Conservation (phyloP, 2,329 filamentous ascomycete species). For the Zymoseptoria brevis region DNA sequence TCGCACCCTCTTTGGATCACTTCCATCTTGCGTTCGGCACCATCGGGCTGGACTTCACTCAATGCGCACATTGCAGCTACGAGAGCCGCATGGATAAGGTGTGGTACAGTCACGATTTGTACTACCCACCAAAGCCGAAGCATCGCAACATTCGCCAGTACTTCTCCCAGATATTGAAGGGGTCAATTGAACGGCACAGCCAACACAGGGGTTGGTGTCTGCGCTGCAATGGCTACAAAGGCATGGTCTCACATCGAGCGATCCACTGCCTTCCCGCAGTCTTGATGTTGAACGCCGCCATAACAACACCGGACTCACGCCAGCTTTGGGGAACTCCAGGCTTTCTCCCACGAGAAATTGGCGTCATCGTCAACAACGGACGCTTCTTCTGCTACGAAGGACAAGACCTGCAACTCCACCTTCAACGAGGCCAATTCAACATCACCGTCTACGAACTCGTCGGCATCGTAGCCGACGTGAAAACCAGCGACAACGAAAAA, state of each 20-base stretch:
- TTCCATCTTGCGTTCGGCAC: constrained; percentile 71
- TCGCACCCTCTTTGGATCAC: constrained; percentile 46
- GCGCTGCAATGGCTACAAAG: constrained; percentile 83
- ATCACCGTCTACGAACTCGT: constrained; percentile 87
- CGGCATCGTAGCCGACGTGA: constrained; percentile 82
- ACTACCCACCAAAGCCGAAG: constrained; percentile 56
- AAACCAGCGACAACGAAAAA: constrained; percentile 75
- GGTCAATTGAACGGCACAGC: constrained; percentile 81
- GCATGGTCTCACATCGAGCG: constrained; percentile 73
- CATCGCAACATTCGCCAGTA: constrained; percentile 23
- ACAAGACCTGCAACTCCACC: constrained; percentile 71
- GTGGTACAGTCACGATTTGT: constrained; percentile 75
- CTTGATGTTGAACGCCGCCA: constrained; percentile 76
- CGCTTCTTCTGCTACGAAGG: constrained; percentile 94
- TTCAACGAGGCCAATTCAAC: constrained; percentile 70
- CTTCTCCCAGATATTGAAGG: constrained; percentile 89
- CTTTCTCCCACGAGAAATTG: constrained; percentile 90
- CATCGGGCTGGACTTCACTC: constrained; percentile 62
- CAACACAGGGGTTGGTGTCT: constrained; percentile 90
- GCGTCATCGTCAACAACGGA: constrained; percentile 81
- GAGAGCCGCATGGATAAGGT: constrained; percentile 74
- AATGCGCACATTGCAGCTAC: constrained; percentile 78
- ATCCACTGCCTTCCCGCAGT: constrained; percentile 76
- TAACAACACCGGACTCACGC: constrained; percentile 64
- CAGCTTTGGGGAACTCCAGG: constrained; percentile 81